A percentile compares a stretch with the other conserved stretches of the same genome.
These are phyloP conservation scores for Calonectria henricotiae DNA, from an alignment of 2,329 filamentous ascomycete species.

Conservation along the genomic window DNA sequence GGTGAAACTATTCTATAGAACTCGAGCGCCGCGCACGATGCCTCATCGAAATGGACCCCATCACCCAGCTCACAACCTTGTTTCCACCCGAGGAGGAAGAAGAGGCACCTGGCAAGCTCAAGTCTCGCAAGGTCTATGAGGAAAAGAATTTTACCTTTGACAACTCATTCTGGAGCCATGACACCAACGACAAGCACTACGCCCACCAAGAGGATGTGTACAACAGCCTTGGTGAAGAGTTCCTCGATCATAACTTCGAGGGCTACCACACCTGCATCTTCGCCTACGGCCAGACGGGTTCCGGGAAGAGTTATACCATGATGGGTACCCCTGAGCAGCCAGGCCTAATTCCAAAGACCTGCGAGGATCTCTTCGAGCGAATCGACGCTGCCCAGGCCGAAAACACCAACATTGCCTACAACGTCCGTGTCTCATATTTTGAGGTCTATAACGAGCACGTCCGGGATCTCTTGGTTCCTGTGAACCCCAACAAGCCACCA, in stretches of 20 bases:
- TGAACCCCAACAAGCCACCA: constrained; percentile 79
- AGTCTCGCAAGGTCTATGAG: constrained; percentile 82
- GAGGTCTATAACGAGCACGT: constrained; percentile 99
- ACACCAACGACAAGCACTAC: constrained; percentile 85
- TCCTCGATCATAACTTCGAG: constrained; percentile 99
- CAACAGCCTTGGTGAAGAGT: constrained; percentile 94
- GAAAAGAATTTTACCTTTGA: constrained; percentile 97
- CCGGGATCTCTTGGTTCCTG: constrained; percentile 89
- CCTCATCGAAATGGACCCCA: constrained; percentile 91
- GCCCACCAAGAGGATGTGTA: constrained; percentile 95
- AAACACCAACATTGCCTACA: constrained; percentile 94
- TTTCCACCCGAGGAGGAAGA: constrained; percentile 76
- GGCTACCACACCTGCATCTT: constrained; percentile 99
- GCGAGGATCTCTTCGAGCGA: constrained; percentile 94
- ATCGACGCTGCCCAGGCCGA: constrained; percentile 85
- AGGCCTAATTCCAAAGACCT: constrained; percentile 94
- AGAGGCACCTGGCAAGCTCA: constrained; percentile 68
- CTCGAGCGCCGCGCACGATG: constrained; percentile 86
- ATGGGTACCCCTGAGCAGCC: constrained; percentile 92
- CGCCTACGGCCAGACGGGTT: constrained; percentile 97
- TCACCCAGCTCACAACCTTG: constrained; percentile 88
- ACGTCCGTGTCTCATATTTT: constrained; percentile 97
- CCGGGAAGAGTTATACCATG: constrained; percentile 98
- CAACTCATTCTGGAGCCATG: constrained; percentile 98
- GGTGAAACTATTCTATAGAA: constrained; percentile 70